phyloP scores from a whole-genome alignment of 306 rosid genomes.

The Vachellia collinsii region DNA sequence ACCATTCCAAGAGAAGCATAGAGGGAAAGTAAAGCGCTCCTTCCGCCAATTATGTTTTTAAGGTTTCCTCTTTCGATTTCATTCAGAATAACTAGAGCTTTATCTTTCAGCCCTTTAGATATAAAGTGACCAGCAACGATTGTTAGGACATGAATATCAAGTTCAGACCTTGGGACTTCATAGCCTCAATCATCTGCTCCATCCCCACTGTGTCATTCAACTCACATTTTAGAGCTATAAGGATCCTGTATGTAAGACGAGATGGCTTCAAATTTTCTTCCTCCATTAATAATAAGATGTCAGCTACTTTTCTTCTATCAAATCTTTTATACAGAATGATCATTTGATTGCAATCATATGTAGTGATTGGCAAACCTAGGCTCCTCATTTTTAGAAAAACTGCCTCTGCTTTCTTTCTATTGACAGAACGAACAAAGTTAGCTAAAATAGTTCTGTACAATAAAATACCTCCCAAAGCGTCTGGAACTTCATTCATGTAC shows the following conservation, averaged over 20 bases:
- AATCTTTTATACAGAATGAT: constrained; percentile 31
- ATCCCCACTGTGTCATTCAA: constrained; percentile 16
- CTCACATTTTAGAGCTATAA: constrained; percentile 16
- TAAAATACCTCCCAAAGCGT: constrained; percentile 8
- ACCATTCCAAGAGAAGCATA: constrained; percentile 28
- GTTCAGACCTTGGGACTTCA: constrained; percentile 31
- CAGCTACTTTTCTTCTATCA: constrained; percentile 10
- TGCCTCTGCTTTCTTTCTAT: constrained; percentile 34
- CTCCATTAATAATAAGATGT: constrained; percentile 32
- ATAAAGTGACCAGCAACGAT: constrained; percentile 16
- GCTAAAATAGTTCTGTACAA: constrained; percentile 25
- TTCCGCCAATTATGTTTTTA: neutral
- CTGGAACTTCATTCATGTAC: constrained; percentile 29
- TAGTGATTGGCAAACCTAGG: constrained; percentile 23
- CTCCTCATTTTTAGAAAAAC: constrained; percentile 26
- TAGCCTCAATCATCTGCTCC: constrained; percentile 32
- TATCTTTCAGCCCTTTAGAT: constrained; percentile 36
- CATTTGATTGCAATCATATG: constrained; percentile 33
- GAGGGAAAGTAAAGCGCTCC: constrained; percentile 6
- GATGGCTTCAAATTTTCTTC: constrained; percentile 33
- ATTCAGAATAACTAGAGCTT: constrained; percentile 20
- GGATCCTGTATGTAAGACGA: constrained; percentile 27
- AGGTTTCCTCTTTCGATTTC: constrained; percentile 25
- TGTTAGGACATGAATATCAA: constrained; percentile 21
- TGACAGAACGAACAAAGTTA: neutral